Conservation (phyloP, 345 rosid genomes). For the Clarkia xantiana region DNA sequence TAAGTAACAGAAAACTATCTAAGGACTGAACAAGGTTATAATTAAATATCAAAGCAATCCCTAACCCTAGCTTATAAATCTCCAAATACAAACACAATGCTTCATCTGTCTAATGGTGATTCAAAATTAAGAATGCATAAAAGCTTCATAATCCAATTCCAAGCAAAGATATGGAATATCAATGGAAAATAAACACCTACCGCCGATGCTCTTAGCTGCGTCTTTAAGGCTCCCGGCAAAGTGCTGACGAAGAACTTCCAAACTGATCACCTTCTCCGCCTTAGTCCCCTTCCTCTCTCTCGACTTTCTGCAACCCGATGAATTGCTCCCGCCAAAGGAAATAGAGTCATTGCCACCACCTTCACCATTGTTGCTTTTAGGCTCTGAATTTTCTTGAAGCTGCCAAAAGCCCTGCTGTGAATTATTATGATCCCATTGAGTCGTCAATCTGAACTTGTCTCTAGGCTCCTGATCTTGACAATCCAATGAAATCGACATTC, state of each 20-base stretch:
- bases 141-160: no score
- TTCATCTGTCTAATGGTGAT: no score
- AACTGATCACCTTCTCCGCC: constrained; percentile 18
- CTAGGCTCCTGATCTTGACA: constrained; percentile 29
- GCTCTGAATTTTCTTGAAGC: constrained; percentile 15
- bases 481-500: constrained; percentile 42
- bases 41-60: no score
- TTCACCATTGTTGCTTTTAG: constrained; percentile 12
- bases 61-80: no score
- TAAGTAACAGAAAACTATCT: no score
- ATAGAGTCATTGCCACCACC: constrained; percentile 13
- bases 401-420: constrained; percentile 16
- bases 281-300: constrained; percentile 14
- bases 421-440: constrained; percentile 1
- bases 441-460: constrained; percentile 38
- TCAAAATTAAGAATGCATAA: no score
- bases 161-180: no score
- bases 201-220: constrained; percentile 28
- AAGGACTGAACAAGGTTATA: no score
- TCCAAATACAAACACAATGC: no score
- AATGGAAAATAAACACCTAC: constrained; percentile 7
- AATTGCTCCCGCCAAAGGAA: constrained; percentile 2
- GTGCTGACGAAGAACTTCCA: constrained; percentile 25
- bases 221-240: constrained; percentile 29
- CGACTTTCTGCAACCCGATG: constrained; percentile 8